Evolutionary conservation across 106 monocot genomes (phyloP).

Genomic region (Platanthera zijinensis): DNA sequence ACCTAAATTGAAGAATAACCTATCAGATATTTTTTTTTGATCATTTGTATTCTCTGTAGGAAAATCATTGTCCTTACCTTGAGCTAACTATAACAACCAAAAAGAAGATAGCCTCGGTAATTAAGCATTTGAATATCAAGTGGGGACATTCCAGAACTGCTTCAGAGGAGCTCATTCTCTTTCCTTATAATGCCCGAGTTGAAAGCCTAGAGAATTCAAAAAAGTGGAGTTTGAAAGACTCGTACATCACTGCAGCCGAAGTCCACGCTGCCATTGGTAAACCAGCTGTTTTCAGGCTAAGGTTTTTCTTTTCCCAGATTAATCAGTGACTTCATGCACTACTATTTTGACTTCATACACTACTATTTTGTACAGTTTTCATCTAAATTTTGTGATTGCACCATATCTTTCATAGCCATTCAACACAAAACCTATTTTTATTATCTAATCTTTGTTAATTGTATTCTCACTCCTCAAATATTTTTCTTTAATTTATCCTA

Average conservation of each 20-base stretch:
- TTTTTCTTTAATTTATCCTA: too few species aligned
- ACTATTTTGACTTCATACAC: neutral
- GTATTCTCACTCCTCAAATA: too few species aligned
- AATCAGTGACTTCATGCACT: neutral
- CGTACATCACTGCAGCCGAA: slow-evolving; percentile 33
- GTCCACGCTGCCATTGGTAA: slow-evolving; percentile 45
- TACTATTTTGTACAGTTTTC: too few species aligned
- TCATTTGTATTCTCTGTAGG: slow-evolving; percentile 21
- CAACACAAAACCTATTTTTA: too few species aligned
- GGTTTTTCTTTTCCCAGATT: slow-evolving; percentile 21
- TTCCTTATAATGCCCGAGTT: slow-evolving; percentile 32
- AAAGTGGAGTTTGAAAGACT: slow-evolving; percentile 51
- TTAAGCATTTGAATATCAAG: slow-evolving; percentile 56
- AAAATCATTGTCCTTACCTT: slow-evolving; percentile 55
- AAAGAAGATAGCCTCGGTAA: slow-evolving; percentile 72
- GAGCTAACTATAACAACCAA: slow-evolving; percentile 49
- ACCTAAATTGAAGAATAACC: neutral
- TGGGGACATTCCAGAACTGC: slow-evolving; percentile 39
- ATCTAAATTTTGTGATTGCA: too few species aligned
- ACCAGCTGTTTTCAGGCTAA: slow-evolving; percentile 54
- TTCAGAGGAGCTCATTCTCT: slow-evolving; percentile 49
- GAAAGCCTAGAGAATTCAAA: slow-evolving; percentile 19
- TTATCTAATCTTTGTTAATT: too few species aligned
- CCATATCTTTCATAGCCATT: too few species aligned
- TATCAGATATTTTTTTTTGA: neutral